Evolutionary conservation across 306 rosid species (phyloP).

Genomic region (Dryas octopetala): DNA sequence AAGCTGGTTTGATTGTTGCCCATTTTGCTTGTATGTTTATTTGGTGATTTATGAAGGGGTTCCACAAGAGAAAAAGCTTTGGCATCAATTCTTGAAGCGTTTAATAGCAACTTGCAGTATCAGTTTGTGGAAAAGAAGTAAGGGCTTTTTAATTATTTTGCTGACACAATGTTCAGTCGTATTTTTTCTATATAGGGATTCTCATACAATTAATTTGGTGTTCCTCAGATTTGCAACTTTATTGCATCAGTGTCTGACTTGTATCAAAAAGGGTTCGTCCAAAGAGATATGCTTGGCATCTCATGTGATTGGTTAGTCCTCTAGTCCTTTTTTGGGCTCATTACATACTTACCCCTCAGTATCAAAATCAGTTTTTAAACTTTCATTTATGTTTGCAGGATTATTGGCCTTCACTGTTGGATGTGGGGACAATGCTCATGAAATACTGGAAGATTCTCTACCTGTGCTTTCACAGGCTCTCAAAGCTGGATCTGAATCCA

Average conservation of each 20-base stretch:
- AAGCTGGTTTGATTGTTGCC: neutral
- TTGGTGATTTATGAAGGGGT: conserved; percentile 54
- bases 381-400: conserved; percentile 44
- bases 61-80: conserved; percentile 80
- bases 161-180: neutral
- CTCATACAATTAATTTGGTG: conserved; percentile 14
- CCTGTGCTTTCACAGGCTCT: conserved; percentile 64
- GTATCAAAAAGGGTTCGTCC: conserved; percentile 69
- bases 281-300: conserved; percentile 81
- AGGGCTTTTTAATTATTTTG: conserved; percentile 25
- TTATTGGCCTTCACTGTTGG: conserved; percentile 83
- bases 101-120: conserved; percentile 68
- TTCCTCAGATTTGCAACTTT: conserved; percentile 77
- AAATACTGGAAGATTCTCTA: conserved; percentile 63
- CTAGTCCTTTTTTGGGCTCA: conserved; percentile 18
- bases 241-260: conserved; percentile 79
- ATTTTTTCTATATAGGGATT: neutral
- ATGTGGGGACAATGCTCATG: conserved; percentile 67
- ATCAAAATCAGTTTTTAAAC: conserved; percentile 2
- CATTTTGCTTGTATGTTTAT: neutral
- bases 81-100: conserved; percentile 56
- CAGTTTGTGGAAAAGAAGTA: conserved; percentile 83
- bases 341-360: neutral
- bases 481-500: conserved; percentile 48
- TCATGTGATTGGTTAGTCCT: conserved; percentile 67